A percentile compares a stretch with the other conserved stretches of the same genome.
These are phyloP conservation scores for Aspergillus nanangensis DNA, from an alignment of 495 filamentous ascomycete species.

Conservation along the genomic window DNA sequence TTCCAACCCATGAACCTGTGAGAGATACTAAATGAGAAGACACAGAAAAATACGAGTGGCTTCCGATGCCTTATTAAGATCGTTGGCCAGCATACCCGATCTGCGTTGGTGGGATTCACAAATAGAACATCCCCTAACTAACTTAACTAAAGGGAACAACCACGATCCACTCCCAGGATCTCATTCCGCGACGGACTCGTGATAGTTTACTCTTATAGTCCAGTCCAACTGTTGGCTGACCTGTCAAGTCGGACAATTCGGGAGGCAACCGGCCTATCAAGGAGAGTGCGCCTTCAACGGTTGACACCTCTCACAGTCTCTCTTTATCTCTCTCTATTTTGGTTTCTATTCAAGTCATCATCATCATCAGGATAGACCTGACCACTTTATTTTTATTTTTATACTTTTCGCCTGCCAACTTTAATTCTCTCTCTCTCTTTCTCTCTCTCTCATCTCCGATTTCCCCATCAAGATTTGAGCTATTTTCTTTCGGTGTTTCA, in stretches of 20 bases:
- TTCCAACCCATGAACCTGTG: no score
- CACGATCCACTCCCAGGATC: no score
- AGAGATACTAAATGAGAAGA: no score
- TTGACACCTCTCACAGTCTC: background rate
- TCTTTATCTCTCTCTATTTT: background rate
- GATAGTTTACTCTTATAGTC: no score
- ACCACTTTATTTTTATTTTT: no score
- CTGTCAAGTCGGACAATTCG: background rate
- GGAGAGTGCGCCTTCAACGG: no score
- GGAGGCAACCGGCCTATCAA: background rate
- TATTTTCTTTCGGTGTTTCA: constrained; percentile 10
- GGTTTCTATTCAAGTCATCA: no score
- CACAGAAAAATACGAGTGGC: no score
- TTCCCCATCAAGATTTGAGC: constrained; percentile 6
- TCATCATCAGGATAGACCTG: background rate
- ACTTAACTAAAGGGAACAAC: background rate
- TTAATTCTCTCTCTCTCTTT: no score
- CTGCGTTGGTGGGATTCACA: constrained; percentile 3
- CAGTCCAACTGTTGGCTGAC: no score
- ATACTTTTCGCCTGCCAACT: no score
- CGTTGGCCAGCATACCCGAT: constrained; percentile 9
- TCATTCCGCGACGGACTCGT: no score
- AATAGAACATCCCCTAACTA: constrained; percentile 1
- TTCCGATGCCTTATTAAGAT: constrained; percentile 8
- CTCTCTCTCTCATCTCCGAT: constrained; percentile 1